A percentile compares a stretch with the other conserved stretches of the same genome.
Evolutionary conservation across 768 basidiomycete species (phyloP).

Genomic region (Collybiopsis confluens): DNA sequence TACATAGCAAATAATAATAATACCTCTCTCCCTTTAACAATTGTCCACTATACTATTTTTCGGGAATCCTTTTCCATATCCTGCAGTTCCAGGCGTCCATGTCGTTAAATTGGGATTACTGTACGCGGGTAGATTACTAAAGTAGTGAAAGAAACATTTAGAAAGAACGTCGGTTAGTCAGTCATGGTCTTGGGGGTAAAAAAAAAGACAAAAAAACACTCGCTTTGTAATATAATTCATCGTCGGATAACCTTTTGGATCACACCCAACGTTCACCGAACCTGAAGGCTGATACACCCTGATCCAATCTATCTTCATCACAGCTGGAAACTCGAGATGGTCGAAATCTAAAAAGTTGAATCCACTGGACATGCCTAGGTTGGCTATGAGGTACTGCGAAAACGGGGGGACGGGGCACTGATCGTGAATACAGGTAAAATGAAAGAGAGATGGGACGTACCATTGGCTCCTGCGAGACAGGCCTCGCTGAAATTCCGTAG

Average conservation of each 20-base stretch:
- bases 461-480: conserved; percentile 84
- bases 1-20: too few relatives aligned
- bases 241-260: conserved; percentile 64
- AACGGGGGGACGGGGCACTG: too few relatives aligned
- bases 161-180: background rate
- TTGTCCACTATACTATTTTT: conserved; percentile 20
- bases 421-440: conserved; percentile 12
- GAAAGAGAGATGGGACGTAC: conserved; percentile 31
- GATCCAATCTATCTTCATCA: conserved; percentile 44
- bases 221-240: conserved; percentile 62
- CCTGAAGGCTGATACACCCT: conserved; percentile 69
- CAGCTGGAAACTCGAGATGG: conserved; percentile 62
- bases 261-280: conserved; percentile 64
- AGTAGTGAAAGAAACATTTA: background rate
- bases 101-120: conserved; percentile 6
- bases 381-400: conserved; percentile 70
- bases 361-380: conserved; percentile 77
- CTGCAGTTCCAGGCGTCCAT: conserved; percentile 18
- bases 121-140: background rate
- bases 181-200: background rate
- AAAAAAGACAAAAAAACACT: background rate
- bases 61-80: conserved; percentile 29
- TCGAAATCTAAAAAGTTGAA: conserved; percentile 72
- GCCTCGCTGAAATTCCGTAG: conserved; percentile 60
- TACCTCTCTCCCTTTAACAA: conserved; percentile 22